Evolutionary conservation across 352 stramenopile genomes (phyloP).

Genomic region (Aphanomyces invadans): DNA sequence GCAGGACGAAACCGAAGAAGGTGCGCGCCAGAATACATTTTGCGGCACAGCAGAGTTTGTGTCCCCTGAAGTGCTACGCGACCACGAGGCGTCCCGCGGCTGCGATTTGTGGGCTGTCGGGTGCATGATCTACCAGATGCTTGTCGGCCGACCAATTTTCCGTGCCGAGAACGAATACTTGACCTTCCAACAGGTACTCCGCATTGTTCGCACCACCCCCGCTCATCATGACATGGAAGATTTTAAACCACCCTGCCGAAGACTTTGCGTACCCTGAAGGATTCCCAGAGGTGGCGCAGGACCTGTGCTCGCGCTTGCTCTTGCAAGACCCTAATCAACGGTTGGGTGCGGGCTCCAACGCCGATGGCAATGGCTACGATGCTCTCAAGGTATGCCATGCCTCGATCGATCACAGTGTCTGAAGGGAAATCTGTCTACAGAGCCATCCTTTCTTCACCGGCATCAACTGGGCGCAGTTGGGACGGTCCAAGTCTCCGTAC

Average conservation of each 20-base stretch:
- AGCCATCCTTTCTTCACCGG: constrained; percentile 73
- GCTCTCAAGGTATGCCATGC: constrained; percentile 53
- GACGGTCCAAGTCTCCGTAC: constrained; percentile 48
- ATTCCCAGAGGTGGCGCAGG: constrained; percentile 53
- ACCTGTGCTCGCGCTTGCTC: constrained; percentile 72
- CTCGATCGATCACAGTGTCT: not conserved
- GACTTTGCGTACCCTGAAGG: constrained; percentile 62
- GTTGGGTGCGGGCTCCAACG: constrained; percentile 57
- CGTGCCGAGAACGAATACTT: constrained; percentile 35
- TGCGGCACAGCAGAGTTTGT: constrained; percentile 88
- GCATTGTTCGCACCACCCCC: too few species aligned
- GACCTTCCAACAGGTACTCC: constrained; percentile 31
- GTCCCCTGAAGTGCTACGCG: constrained; percentile 86
- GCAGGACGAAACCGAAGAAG: constrained; percentile 51
- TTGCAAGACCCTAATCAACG: constrained; percentile 44
- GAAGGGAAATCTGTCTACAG: constrained; percentile 28
- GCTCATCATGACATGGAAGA: constrained; percentile 9
- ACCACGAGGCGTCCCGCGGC: constrained; percentile 59
- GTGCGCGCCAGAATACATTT: constrained; percentile 55
- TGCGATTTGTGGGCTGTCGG: constrained; percentile 89
- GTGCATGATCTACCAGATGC: constrained; percentile 77
- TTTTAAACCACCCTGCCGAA: constrained; percentile 65
- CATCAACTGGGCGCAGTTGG: constrained; percentile 59
- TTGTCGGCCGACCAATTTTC: constrained; percentile 33
- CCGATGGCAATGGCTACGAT: constrained; percentile 43